Evolutionary conservation across 2,329 filamentous ascomycete genomes (phyloP), one percentile per base, ranked within the genome.

Genomic region (Albophoma yamanashiensis): DNA sequence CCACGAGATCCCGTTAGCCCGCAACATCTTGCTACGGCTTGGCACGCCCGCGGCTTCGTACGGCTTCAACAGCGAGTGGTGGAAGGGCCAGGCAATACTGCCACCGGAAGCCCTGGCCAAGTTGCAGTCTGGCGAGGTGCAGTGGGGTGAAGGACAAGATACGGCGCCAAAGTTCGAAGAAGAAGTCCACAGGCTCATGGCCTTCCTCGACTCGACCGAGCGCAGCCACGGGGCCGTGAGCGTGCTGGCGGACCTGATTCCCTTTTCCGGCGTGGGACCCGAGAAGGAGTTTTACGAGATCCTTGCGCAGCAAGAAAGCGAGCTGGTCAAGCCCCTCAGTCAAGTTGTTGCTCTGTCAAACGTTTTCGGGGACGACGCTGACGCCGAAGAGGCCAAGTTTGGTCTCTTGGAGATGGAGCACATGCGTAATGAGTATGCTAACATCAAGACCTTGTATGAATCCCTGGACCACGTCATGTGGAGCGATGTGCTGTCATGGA

Each of bases 111-210:
- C 72, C 34, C 67, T 77, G 5, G 67, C 69, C 6, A 70, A 68
- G 56, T 68, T 73, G 65, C 68, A 68, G 57, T 64, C 64, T 20
- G 69, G 64, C 52, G 70, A 74, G 38, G 55, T 67, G 0, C 62
- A 68, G 40, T 74, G 68, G 69, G 70, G 67, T 6, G 67, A 70
- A 14, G 64, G 58, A 22, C 56, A 60, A 36, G 71, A 69, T 40
- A 58, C 65, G 39, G 70, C 69, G 56, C 69, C 76, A 15, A 69
- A 75, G 22, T 75, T 83, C 61, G 70, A 74, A 58, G 76, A 83
- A 31, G 85, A 87, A 67, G 64, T 86, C 2, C 84, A 87, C 64
- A 81, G 85, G 17, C 69, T 88, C 6, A 79, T 88, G 74, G 84
- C 83, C 12, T 87, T 88, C 62, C 75, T 88, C 3, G 84, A 87